These are phyloP conservation scores for Skeletonema marinoi DNA, from an alignment of 108 stramenopile species.

Conservation along the genomic window DNA sequence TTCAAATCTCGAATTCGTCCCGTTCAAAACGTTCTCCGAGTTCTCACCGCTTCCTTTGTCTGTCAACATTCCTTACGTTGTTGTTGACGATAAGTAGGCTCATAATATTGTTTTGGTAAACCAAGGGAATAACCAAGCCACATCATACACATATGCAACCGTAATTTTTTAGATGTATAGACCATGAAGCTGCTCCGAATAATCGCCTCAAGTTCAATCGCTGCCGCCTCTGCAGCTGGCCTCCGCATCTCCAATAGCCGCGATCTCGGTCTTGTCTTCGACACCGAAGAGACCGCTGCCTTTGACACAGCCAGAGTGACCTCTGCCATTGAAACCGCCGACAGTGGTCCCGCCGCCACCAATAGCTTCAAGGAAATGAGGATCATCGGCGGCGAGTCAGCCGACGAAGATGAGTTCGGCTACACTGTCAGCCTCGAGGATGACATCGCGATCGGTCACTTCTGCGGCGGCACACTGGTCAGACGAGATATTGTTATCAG, in stretches of 20 bases:
- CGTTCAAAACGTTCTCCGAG: no score
- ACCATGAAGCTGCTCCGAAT: neutral
- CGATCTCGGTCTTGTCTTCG: neutral
- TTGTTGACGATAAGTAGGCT: no score
- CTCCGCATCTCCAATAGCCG: neutral
- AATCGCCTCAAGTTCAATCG: neutral
- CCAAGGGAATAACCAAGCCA: no score
- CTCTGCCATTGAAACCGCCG: no score
- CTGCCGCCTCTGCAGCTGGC: neutral
- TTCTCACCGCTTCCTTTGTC: no score
- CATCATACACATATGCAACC: no score
- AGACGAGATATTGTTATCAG: conserved; percentile 18
- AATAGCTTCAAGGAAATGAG: neutral
- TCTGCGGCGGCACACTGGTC: conserved; percentile 33
- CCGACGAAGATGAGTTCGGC: neutral
- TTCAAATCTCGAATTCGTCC: no score
- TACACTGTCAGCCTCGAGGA: conserved; percentile 9
- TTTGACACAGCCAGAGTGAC: no score
- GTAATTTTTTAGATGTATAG: no score
- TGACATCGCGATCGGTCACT: conserved; percentile 8
- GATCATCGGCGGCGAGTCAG: neutral
- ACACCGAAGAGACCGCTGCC: neutral
- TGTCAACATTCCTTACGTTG: no score
- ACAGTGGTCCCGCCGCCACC: neutral
- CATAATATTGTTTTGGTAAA: no score